Percentiles rank a stretch among this genome's conserved stretches.
phyloP scores from a whole-genome alignment of 108 stramenopile genomes.

The Schizochytrium sp. region DNA sequence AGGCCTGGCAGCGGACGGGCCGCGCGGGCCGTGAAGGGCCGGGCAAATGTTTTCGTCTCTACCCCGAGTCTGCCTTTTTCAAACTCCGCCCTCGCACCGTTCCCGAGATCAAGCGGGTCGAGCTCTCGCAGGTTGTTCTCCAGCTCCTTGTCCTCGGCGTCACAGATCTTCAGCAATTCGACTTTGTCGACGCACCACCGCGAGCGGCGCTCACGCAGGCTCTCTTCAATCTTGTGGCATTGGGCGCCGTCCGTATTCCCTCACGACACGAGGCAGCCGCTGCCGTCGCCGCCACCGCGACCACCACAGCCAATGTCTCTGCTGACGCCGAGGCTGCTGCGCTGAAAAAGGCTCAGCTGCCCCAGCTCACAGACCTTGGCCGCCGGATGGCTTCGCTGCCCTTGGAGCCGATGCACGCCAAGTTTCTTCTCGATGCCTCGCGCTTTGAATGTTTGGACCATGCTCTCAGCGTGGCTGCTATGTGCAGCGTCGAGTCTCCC shows the following conservation, averaged over 20 bases:
- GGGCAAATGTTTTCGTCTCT: slow-evolving; percentile 54
- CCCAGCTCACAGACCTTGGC: slow-evolving; percentile 31
- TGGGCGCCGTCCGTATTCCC: slow-evolving; percentile 39
- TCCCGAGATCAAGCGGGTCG: slow-evolving; percentile 80
- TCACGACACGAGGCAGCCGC: neutral
- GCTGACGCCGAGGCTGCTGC: too few relatives aligned
- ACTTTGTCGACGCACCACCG: slow-evolving; percentile 62
- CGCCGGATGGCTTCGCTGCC: slow-evolving; percentile 21
- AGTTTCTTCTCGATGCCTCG: neutral
- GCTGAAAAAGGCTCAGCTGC: neutral
- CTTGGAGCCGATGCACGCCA: slow-evolving; percentile 16
- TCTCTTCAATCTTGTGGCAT: slow-evolving; percentile 27
- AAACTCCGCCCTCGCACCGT: slow-evolving; percentile 46
- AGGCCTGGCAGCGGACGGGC: slow-evolving; percentile 41
- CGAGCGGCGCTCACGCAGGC: slow-evolving; percentile 38
- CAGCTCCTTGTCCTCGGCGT: slow-evolving; percentile 87
- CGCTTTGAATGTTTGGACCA: neutral
- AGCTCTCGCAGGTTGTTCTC: slow-evolving; percentile 74
- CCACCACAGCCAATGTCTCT: too few relatives aligned
- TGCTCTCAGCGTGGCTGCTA: neutral
- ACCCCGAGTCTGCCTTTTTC: slow-evolving; percentile 51
- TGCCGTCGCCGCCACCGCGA: neutral
- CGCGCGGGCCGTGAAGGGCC: slow-evolving; percentile 51
- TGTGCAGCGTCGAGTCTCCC: neutral
- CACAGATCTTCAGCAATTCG: slow-evolving; percentile 56